Evolutionary conservation across 345 rosid species (phyloP).

Genomic region (Raphanus sativus): DNA sequence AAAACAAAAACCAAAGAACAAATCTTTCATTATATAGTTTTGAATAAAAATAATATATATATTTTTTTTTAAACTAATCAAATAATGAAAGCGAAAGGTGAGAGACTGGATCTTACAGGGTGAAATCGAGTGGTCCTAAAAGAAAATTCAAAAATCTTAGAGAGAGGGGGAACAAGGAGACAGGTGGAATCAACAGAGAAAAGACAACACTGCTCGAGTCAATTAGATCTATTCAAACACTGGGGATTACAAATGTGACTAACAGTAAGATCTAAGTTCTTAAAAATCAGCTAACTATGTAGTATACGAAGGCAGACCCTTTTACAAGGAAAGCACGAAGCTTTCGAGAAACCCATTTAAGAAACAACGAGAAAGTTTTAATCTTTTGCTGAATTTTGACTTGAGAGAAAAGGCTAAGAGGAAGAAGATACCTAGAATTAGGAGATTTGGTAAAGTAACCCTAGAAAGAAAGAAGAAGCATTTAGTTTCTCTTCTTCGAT

Average conservation of each 20-base stretch:
- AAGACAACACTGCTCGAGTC: conserved; percentile 24
- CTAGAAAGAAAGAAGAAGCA: not conserved
- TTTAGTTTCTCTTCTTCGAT: conserved; percentile 13
- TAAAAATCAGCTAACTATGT: not conserved
- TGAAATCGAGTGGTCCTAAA: conserved; percentile 22
- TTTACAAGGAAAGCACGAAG: conserved; percentile 12
- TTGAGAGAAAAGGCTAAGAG: conserved; percentile 15
- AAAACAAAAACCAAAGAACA: not conserved
- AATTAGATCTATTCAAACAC: conserved; percentile 29
- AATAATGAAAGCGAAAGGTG: conserved; percentile 37
- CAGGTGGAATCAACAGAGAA: conserved; percentile 2
- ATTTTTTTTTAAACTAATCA: conserved; percentile 2
- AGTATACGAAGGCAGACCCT: conserved; percentile 14
- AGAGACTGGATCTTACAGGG: conserved; percentile 27
- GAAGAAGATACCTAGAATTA: conserved; percentile 35
- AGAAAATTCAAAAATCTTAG: not conserved
- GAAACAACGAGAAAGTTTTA: not conserved
- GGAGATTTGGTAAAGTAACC: conserved; percentile 12
- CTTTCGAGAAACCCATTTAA: conserved; percentile 15
- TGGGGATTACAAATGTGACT: not conserved
- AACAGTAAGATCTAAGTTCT: conserved; percentile 44
- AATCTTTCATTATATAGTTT: not conserved
- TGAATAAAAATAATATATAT: not conserved
- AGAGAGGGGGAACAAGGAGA: conserved; percentile 26
- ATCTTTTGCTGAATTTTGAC: conserved; percentile 15